Percentiles rank a stretch among this genome's conserved stretches.
These are phyloP conservation scores for Diplodia scrobiculata DNA, from an alignment of 2,329 filamentous ascomycete species.

Conservation along the genomic window DNA sequence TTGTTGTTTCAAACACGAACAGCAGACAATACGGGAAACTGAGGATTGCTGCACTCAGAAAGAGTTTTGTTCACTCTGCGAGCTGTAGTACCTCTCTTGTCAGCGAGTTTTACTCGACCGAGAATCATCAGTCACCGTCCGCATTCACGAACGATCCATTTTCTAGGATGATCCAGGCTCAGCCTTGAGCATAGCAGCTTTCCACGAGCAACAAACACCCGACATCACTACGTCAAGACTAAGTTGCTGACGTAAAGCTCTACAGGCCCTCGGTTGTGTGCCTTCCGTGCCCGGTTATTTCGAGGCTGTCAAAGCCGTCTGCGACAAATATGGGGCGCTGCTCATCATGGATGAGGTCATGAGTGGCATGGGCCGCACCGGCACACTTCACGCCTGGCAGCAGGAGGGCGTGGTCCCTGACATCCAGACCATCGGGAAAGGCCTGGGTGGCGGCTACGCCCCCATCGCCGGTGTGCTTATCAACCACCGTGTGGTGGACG, in stretches of 20 bases:
- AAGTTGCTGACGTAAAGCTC: neutral
- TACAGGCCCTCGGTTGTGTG: constrained; percentile 67
- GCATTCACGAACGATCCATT: too few relatives aligned
- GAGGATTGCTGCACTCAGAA: too few relatives aligned
- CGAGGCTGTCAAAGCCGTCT: constrained; percentile 66
- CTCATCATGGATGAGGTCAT: constrained; percentile 81
- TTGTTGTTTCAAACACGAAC: too few relatives aligned
- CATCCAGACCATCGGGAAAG: constrained; percentile 68
- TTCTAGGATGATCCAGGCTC: too few relatives aligned
- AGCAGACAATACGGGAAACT: too few relatives aligned
- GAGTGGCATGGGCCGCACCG: constrained; percentile 65
- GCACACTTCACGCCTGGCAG: constrained; percentile 64
- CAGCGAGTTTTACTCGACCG: too few relatives aligned
- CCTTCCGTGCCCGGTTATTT: constrained; percentile 69
- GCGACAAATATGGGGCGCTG: constrained; percentile 69
- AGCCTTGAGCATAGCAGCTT: too few relatives aligned
- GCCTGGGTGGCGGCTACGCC: constrained; percentile 64
- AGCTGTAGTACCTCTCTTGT: too few relatives aligned
- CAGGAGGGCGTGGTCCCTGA: constrained; percentile 63
- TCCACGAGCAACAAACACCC: neutral
- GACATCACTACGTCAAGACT: too few relatives aligned
- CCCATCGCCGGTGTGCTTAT: constrained; percentile 64
- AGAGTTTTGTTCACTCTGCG: too few relatives aligned
- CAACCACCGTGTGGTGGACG: constrained; percentile 54
- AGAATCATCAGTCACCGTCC: too few relatives aligned